Percentiles rank a stretch among this genome's conserved stretches.
Conservation (phyloP, 108 stramenopile genomes). For the Cyclotella choctawhatcheeana region DNA sequence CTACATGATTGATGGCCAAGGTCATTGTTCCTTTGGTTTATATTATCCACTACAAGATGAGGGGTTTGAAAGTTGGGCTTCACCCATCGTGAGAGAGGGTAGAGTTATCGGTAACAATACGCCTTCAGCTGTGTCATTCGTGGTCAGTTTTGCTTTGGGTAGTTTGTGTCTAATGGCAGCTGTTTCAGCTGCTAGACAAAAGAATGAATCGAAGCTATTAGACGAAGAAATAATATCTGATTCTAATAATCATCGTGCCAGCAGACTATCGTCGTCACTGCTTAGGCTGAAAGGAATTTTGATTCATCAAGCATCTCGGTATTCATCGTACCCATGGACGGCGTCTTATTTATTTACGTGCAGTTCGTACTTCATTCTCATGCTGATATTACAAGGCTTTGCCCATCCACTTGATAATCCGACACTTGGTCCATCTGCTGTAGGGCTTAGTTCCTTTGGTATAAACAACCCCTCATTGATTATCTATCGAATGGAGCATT, state of each 20-base stretch:
- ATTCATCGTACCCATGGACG: constrained; percentile 33
- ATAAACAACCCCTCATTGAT: constrained; percentile 63
- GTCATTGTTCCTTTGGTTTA: constrained; percentile 60
- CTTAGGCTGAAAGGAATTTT: constrained; percentile 1
- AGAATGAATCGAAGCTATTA: constrained; percentile 2
- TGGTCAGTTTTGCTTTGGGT: constrained; percentile 27
- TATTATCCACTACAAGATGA: constrained; percentile 58
- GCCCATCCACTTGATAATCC: constrained; percentile 60
- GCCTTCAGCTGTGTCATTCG: constrained; percentile 30
- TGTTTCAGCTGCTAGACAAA: not conserved
- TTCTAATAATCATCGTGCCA: not conserved
- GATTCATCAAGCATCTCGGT: constrained; percentile 14
- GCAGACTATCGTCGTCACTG: not conserved
- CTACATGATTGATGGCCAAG: constrained; percentile 55
- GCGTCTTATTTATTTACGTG: constrained; percentile 35
- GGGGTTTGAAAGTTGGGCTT: constrained; percentile 48
- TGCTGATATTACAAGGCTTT: constrained; percentile 50
- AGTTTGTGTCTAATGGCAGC: constrained; percentile 5
- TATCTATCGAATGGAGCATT: constrained; percentile 53
- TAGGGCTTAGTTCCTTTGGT: constrained; percentile 47
- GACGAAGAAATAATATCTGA: not conserved
- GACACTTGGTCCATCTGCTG: constrained; percentile 53
- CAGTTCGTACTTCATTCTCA: constrained; percentile 43
- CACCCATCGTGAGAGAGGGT: constrained; percentile 45
- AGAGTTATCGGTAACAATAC: constrained; percentile 13